Conservation (phyloP, 306 rosid genomes). For the Morella rubra region DNA sequence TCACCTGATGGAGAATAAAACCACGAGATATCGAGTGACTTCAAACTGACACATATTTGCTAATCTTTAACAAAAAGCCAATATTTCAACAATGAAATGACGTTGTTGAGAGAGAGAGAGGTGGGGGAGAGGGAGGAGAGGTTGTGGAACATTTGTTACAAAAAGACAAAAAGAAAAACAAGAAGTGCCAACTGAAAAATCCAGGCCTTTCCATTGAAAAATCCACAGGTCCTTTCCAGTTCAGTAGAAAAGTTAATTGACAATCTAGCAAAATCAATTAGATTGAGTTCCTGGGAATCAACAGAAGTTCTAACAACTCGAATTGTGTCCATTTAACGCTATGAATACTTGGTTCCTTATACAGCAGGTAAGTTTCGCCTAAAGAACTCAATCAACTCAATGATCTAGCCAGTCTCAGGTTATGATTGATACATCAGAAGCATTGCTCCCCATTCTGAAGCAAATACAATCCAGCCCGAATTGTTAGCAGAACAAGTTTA, state of each 20-base stretch:
- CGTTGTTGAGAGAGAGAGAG: not conserved
- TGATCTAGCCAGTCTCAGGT: not conserved
- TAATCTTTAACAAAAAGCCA: not conserved
- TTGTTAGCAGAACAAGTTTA: not conserved
- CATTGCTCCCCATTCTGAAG: not conserved
- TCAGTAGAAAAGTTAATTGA: not conserved
- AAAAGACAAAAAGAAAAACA: not conserved
- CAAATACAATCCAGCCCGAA: not conserved
- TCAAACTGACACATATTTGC: not conserved
- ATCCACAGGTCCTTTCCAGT: not conserved
- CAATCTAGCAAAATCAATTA: conserved; percentile 1
- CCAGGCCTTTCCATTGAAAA: not conserved
- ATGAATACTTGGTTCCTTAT: conserved; percentile 1
- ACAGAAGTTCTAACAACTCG: not conserved
- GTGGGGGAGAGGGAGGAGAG: not conserved
- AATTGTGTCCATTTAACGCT: not conserved
- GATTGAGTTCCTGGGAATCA: not conserved
- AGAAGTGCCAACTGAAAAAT: not conserved
- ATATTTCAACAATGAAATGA: not conserved
- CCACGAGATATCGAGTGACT: not conserved
- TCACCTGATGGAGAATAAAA: conserved; percentile 24
- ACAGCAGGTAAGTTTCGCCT: conserved; percentile 5
- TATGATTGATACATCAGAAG: not conserved
- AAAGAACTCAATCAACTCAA: not conserved
- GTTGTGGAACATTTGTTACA: too few relatives aligned